A percentile compares a stretch with the other conserved stretches of the same genome.
Evolutionary conservation across 2,329 filamentous ascomycete genomes (phyloP).

Genomic region (Sclerotinia glacialis): DNA sequence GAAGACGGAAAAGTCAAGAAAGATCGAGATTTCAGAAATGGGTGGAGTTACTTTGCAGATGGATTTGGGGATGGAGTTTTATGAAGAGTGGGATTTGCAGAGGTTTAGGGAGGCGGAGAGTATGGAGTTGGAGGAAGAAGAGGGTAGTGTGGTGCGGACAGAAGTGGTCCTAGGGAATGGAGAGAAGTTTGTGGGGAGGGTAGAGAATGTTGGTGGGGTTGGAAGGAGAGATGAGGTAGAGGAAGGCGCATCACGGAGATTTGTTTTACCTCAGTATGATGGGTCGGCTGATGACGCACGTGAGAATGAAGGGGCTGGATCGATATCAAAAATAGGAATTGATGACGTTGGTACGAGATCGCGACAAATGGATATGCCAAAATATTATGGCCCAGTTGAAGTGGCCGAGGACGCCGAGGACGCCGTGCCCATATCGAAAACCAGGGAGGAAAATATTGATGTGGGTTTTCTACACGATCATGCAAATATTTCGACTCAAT

Average conservation of each 20-base stretch:
- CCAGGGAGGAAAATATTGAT: neutral
- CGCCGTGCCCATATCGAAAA: neutral
- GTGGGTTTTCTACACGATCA: neutral
- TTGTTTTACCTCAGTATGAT: neutral
- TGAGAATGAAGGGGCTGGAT: neutral
- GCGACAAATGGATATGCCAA: neutral
- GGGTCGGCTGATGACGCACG: neutral
- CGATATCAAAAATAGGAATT: neutral
- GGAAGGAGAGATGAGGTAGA: neutral
- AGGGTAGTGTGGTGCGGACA: neutral
- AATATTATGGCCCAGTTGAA: neutral
- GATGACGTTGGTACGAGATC: neutral
- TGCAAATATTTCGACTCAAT: neutral
- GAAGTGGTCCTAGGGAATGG: neutral
- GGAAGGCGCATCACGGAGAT: too few species aligned
- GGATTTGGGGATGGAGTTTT: constrained; percentile 8
- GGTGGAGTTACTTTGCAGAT: neutral
- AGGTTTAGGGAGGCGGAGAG: constrained; percentile 5
- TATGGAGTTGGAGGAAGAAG: constrained; percentile 4
- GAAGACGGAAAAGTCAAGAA: too few species aligned
- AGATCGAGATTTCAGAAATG: neutral
- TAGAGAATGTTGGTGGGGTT: too few species aligned
- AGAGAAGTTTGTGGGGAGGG: neutral
- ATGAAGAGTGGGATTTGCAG: constrained; percentile 17
- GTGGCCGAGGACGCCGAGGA: neutral